These are phyloP conservation scores for Agrocybe pediades DNA, from an alignment of 768 basidiomycete species.

Conservation along the genomic window DNA sequence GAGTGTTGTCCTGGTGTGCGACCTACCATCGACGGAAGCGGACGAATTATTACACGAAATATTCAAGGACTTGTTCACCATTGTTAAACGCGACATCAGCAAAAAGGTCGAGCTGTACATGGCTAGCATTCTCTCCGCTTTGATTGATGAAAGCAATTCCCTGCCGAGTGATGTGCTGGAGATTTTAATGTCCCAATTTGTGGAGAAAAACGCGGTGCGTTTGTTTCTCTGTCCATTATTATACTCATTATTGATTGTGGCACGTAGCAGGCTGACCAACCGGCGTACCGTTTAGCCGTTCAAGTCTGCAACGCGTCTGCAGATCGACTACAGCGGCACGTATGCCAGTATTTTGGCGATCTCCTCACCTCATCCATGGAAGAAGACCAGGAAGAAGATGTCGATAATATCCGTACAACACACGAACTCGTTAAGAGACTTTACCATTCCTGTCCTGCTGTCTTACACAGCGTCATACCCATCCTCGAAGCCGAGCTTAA, in stretches of 20 bases:
- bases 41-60: constrained; percentile 85
- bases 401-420: constrained; percentile 69
- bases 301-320: constrained; percentile 83
- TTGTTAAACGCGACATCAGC: constrained; percentile 69
- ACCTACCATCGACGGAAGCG: constrained; percentile 82
- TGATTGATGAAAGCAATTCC: constrained; percentile 83
- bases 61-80: constrained; percentile 81
- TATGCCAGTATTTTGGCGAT: constrained; percentile 92
- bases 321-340: constrained; percentile 86
- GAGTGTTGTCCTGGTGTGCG: constrained; percentile 91
- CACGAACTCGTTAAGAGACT: constrained; percentile 88
- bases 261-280: constrained; percentile 68
- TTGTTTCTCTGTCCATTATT: background rate
- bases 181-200: constrained; percentile 81
- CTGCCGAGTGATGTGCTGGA: constrained; percentile 84
- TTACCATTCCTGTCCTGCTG: constrained; percentile 73
- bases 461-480: constrained; percentile 90
- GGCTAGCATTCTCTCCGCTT: constrained; percentile 85
- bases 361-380: constrained; percentile 50
- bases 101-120: constrained; percentile 87
- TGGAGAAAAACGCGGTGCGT: constrained; percentile 70
- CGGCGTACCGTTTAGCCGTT: constrained; percentile 80
- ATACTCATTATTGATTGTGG: constrained; percentile 7
- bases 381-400: constrained; percentile 59
- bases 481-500: constrained; percentile 90